phyloP scores from a whole-genome alignment of 805 yeast genomes.

The Zygoascus bituminiphila region DNA sequence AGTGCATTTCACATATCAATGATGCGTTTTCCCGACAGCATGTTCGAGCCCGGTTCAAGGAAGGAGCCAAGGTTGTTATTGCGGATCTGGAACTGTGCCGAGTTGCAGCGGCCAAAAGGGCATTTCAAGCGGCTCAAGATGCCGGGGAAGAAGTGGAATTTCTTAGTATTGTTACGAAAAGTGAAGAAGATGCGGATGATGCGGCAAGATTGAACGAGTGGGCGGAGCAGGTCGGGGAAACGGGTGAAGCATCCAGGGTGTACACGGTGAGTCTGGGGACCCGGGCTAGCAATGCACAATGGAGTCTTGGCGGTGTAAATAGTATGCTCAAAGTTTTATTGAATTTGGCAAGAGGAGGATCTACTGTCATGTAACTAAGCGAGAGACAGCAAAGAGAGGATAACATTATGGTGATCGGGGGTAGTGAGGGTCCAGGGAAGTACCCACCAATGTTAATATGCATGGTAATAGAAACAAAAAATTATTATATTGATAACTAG shows the following conservation, averaged over 20 bases:
- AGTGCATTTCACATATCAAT: slow-evolving; percentile 75
- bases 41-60: slow-evolving; percentile 64
- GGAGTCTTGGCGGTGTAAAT: slow-evolving; percentile 28
- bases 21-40: slow-evolving; percentile 55
- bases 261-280: slow-evolving; percentile 26
- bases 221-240: slow-evolving; percentile 16
- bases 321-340: slow-evolving; percentile 24
- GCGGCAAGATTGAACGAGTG: slow-evolving; percentile 26
- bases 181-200: slow-evolving; percentile 20
- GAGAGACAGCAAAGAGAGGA: too few relatives aligned
- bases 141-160: slow-evolving; percentile 17
- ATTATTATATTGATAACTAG: too few relatives aligned
- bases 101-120: slow-evolving; percentile 39
- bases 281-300: slow-evolving; percentile 25
- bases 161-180: slow-evolving; percentile 20
- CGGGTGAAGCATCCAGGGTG: slow-evolving; percentile 10
- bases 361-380: too few relatives aligned
- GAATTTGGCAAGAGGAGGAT: not conserved
- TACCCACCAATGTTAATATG: too few relatives aligned
- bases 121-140: slow-evolving; percentile 8
- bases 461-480: too few relatives aligned
- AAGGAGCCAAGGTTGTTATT: slow-evolving; percentile 60
- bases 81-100: slow-evolving; percentile 49
- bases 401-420: too few relatives aligned
- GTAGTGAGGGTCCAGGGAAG: too few relatives aligned